Percentiles rank a stretch among this genome's conserved stretches.
These are phyloP conservation scores for Fusarium sp. DNA, from an alignment of 2,329 filamentous ascomycete genomes.

Conservation along the genomic window DNA sequence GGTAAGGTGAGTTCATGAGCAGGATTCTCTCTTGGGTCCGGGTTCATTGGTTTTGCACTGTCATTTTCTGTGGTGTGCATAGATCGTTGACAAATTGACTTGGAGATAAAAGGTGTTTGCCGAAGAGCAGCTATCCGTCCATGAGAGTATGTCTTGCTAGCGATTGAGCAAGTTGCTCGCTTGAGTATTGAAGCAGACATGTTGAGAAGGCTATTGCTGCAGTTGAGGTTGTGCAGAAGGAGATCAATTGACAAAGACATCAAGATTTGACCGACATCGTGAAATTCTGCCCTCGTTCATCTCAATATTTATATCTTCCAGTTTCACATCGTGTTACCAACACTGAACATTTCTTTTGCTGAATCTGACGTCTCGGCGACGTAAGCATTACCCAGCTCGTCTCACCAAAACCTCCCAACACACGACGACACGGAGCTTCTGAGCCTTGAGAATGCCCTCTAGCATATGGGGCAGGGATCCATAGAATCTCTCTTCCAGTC, in stretches of 20 bases:
- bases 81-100: neutral
- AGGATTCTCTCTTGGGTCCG: conserved; percentile 40
- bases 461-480: neutral
- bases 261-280: neutral
- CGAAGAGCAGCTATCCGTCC: neutral
- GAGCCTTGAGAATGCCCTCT: neutral
- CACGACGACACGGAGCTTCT: neutral
- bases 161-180: neutral
- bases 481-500: neutral
- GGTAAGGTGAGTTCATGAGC: conserved; percentile 16
- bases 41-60: conserved; percentile 32
- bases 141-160: neutral
- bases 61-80: conserved; percentile 8
- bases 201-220: neutral
- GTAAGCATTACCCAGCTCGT: conserved; percentile 8
- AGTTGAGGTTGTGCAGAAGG: too few relatives aligned
- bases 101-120: neutral
- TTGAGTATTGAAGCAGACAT: conserved; percentile 12
- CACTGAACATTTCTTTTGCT: neutral
- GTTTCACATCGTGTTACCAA: neutral
- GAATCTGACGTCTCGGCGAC: conserved; percentile 11
- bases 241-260: neutral
- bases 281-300: neutral
- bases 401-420: neutral
- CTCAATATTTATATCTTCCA: neutral